Base-by-base conservation (phyloP, 768 basidiomycete genomes). In the Amyloporia xantha region DNA sequence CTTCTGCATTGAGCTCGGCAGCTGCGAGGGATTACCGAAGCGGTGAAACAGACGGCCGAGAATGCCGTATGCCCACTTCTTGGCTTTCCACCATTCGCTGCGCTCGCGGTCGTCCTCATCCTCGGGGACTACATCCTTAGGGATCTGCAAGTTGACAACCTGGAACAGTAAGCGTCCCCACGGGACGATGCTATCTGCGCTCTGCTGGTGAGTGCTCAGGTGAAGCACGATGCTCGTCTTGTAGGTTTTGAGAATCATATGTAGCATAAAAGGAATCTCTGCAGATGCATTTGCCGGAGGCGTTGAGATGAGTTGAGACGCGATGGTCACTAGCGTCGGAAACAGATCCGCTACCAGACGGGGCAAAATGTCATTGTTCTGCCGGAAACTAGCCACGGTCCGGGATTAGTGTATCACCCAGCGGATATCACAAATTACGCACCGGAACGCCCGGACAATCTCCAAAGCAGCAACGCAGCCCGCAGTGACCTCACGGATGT, bases 21-120 rank as follows among this genome's bases (percentile, higher is more conserved):
- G 77, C 62, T 93, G 91, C 0, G 86, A 85, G 0, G 91, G 91
- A 64, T 87, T 92, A 7, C 91, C 92, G 57, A 82, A 94, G 77
- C 85, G 75, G 59, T 86, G 84, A 75, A 92, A 92, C 13, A 92
- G 69, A 20, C 82, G 72, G 28, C 86, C 86, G 6, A 95, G 71
- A 30, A 80, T 81, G n/a, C 76, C 79, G 60, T 84, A 92, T 1
- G 91, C 88, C 92, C 91, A 94, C 62, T 95, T 95, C 70, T 94
- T 94, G 7, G 85, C 77, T 62, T 84, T 85, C 86, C 90, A 91
- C 91, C 92, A 95, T 58, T 89, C 86, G 40, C 73, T 78, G 41
- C 73, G 74, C 68, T 92, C 89, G 28, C 86, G 72, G 13, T 86
- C 85, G 4, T 91, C 86, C 52, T 81, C 77, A 49, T 87, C 81